Percentiles rank a stretch among this genome's conserved stretches.
Conservation (phyloP, 2,329 filamentous ascomycete genomes). For the Pochonia chlamydosporia region DNA sequence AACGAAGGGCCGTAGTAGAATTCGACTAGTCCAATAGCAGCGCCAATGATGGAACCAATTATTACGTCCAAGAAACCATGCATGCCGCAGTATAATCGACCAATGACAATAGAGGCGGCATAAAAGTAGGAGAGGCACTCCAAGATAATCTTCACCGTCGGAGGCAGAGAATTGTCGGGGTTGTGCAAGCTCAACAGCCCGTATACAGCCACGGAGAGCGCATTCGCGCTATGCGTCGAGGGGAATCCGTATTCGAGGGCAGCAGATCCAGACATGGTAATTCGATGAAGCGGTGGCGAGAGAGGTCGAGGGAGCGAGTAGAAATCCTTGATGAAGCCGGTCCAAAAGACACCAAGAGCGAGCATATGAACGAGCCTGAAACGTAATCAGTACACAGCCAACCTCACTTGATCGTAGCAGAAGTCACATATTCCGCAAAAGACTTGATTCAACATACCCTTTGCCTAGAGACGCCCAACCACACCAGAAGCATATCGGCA, state of each 20-base stretch:
- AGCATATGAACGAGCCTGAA: constrained; percentile 66
- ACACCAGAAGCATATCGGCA: constrained; percentile 96
- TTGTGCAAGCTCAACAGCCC: constrained; percentile 64
- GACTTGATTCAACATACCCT: constrained; percentile 66
- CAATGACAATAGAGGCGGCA: constrained; percentile 80
- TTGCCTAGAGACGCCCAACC: constrained; percentile 80
- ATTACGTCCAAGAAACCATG: constrained; percentile 93
- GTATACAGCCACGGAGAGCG: constrained; percentile 88
- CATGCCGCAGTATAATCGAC: constrained; percentile 96
- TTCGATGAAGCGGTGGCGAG: constrained; percentile 85
- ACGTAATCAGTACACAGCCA: not conserved
- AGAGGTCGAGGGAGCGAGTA: constrained; percentile 86
- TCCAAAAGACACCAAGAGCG: constrained; percentile 76
- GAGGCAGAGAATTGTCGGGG: constrained; percentile 55
- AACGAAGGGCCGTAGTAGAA: constrained; percentile 56
- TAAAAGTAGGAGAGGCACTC: constrained; percentile 76
- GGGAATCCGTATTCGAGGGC: constrained; percentile 96
- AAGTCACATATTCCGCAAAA: no score
- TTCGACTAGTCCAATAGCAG: constrained; percentile 53
- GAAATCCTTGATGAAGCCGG: constrained; percentile 91
- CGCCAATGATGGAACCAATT: constrained; percentile 72
- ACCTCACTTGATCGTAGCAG: not conserved
- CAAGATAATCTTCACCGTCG: constrained; percentile 54
- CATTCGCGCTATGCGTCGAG: constrained; percentile 94
- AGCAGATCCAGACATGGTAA: constrained; percentile 95